Evolutionary conservation across 306 rosid species (phyloP), one percentile per base, ranked within the genome.

Genomic region (Cucumis melo): DNA sequence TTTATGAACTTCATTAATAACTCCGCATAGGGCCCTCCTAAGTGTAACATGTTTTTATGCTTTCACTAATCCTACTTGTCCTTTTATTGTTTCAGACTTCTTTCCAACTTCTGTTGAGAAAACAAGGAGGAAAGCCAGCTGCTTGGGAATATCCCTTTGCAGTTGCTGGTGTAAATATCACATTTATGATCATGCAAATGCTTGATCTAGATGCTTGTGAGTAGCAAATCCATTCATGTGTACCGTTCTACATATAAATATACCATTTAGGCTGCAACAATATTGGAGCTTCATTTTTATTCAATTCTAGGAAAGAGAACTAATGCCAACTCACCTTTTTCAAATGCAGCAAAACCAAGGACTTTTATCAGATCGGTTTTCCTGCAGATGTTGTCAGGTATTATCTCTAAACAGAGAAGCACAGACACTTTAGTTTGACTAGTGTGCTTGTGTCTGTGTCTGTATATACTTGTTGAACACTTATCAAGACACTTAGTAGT

Each of bases 121-220:
- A 85, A 83, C 93, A 93, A 80, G 96, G 93, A 79, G 89, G 93
- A 82, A 85, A 87, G 50, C 82, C 81, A 86, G 92, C 91, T 50
- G 86, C 84, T 59, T 93, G 91, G 88, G 92, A 87, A 82, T 93
- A 91, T 86, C 97, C 96, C 15, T 93, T 93, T 80, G 96, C 92
- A 32, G 93, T 88, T 65, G 97, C 97, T 77, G 96, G 97, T 68
- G 90, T 93, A 74, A 93, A 91, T 82, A 87, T 91, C 84, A 88
- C 96, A 8, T 93, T 93, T 81, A 93, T 91, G 98, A 85, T 89
- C 58, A 86, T 91, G 93, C 90, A 93, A 85, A 93, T 91, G 96
- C 89, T 91, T 74, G 97, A 91, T 70, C 97, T 93, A 48, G 93
- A 91, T 64, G 86, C 90, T 50, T 66, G 95, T 91, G 85, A 75